A percentile compares a stretch with the other conserved stretches of the same genome.
Evolutionary conservation across 805 yeast genomes (phyloP).

Genomic region (Teunomyces tritomae): DNA sequence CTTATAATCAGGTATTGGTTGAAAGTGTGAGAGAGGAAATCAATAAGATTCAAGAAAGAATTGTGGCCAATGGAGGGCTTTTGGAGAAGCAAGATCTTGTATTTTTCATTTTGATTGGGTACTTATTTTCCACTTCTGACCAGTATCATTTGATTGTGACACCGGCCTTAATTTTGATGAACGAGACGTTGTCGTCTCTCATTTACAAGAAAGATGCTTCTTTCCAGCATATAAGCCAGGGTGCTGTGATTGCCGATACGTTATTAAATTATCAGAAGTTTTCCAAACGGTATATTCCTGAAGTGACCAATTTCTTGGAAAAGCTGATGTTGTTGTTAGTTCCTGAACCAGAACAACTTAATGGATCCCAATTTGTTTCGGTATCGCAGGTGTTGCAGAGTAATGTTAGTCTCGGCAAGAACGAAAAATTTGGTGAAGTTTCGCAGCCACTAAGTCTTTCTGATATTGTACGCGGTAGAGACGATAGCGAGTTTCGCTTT

Average conservation of each 20-base stretch:
- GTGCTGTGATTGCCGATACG: constrained; percentile 64
- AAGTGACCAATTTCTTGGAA: constrained; percentile 59
- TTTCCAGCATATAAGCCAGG: constrained; percentile 49
- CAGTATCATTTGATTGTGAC: constrained; percentile 90
- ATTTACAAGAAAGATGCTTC: constrained; percentile 34
- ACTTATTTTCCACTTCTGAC: constrained; percentile 89
- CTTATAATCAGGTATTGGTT: constrained; percentile 62
- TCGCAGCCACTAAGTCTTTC: constrained; percentile 5
- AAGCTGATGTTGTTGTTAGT: constrained; percentile 46
- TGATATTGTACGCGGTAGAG: constrained; percentile 10
- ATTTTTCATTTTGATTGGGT: constrained; percentile 69
- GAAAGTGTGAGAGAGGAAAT: constrained; percentile 59
- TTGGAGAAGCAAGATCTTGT: constrained; percentile 50
- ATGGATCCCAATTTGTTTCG: constrained; percentile 11
- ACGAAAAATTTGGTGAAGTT: constrained; percentile 12
- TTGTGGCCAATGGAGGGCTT: constrained; percentile 22
- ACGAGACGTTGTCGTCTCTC: constrained; percentile 52
- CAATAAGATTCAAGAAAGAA: constrained; percentile 51
- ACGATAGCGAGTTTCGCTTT: constrained; percentile 19
- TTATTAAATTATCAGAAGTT: constrained; percentile 71
- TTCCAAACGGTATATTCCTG: constrained; percentile 83
- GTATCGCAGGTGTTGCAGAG: constrained; percentile 9
- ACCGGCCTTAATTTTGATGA: constrained; percentile 71
- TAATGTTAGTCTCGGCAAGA: constrained; percentile 15
- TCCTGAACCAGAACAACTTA: constrained; percentile 31